Percentiles rank a stretch among this genome's conserved stretches.
These are phyloP conservation scores for Fomitopsis pinicola DNA, from an alignment of 1,284 basidiomycete species.

Conservation along the genomic window DNA sequence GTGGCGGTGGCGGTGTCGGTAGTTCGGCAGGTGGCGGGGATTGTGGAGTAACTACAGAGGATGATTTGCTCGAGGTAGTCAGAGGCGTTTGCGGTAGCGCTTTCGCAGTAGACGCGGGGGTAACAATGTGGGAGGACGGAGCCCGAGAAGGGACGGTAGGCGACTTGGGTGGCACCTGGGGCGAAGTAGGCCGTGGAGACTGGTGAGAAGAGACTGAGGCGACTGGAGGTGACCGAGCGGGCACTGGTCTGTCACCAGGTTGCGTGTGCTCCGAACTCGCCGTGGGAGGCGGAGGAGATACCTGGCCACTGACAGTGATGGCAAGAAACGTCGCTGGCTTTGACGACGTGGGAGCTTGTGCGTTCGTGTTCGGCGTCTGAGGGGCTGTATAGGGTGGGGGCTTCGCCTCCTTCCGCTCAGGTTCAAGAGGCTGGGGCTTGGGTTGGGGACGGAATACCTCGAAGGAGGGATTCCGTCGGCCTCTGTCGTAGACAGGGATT, in stretches of 20 bases:
- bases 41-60: not conserved
- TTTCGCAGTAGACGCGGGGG: slow-evolving; percentile 3
- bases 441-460: slow-evolving; percentile 31
- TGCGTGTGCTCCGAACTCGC: not conserved
- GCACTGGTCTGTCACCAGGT: not conserved
- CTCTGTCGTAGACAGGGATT: slow-evolving; percentile 16
- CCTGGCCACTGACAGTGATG: not conserved
- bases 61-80: not conserved
- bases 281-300: slow-evolving; percentile 1
- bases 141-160: not conserved
- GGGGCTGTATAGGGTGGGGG: slow-evolving; percentile 14
- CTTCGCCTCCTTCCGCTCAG: slow-evolving; percentile 11
- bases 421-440: slow-evolving; percentile 23
- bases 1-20: slow-evolving; percentile 8
- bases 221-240: slow-evolving; percentile 2
- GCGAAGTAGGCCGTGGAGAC: slow-evolving; percentile 2
- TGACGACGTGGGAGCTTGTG: slow-evolving; percentile 14
- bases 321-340: slow-evolving; percentile 9
- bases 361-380: slow-evolving; percentile 12
- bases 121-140: not conserved
- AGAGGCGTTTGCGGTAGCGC: not conserved
- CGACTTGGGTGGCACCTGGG: not conserved
- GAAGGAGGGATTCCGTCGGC: slow-evolving; percentile 9
- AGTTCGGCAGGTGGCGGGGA: not conserved
- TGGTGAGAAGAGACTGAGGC: not conserved